Conservation (phyloP, 2,329 filamentous ascomycete genomes). For the Knufia fluminis region DNA sequence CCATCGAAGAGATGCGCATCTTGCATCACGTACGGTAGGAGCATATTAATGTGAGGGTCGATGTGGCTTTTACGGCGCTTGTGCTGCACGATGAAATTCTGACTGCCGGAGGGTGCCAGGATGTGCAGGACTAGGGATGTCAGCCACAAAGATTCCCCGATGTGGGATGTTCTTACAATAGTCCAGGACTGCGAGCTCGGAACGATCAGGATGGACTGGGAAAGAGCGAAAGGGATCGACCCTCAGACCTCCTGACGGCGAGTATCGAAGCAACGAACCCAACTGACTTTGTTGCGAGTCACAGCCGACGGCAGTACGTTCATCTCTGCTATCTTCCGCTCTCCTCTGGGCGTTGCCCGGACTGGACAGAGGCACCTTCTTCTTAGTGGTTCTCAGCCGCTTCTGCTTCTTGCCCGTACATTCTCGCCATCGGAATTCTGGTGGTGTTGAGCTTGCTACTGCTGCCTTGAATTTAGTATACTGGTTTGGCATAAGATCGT, state of each 20-base stretch:
- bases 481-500: slow-evolving; percentile 3
- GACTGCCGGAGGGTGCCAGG: background rate
- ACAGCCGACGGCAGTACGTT: background rate
- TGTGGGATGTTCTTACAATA: background rate
- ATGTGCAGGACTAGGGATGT: background rate
- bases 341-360: too few relatives aligned
- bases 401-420: background rate
- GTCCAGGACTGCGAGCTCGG: slow-evolving; percentile 4
- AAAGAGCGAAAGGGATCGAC: slow-evolving; percentile 1
- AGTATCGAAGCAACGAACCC: background rate
- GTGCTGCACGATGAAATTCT: background rate
- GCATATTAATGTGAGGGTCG: slow-evolving; percentile 19
- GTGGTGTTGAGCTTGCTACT: background rate
- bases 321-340: too few relatives aligned
- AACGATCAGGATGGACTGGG: background rate
- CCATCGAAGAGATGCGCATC: slow-evolving; percentile 19
- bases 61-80: background rate
- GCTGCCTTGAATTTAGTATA: slow-evolving; percentile 5
- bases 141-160: background rate
- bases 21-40: slow-evolving; percentile 19
- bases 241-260: slow-evolving; percentile 2
- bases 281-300: background rate
- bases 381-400: background rate
- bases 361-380: background rate
- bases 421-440: slow-evolving; percentile 1